These are phyloP conservation scores for Paraphaeosphaeria minitans DNA, from an alignment of 2,329 filamentous ascomycete species.

Conservation along the genomic window DNA sequence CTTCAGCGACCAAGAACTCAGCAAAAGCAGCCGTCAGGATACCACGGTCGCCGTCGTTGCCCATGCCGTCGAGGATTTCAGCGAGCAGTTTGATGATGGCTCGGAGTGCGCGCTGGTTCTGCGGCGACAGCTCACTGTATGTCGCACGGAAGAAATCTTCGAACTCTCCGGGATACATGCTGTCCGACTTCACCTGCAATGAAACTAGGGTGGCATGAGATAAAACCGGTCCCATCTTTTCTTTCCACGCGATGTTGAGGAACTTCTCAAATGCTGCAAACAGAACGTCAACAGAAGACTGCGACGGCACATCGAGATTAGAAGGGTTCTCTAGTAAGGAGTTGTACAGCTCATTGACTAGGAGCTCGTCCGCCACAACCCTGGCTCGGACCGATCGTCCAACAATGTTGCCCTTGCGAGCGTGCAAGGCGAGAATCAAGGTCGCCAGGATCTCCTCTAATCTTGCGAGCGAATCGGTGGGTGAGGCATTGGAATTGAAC, in stretches of 20 bases:
- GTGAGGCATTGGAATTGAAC: conserved; percentile 30
- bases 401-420: conserved; percentile 84
- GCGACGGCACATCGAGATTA: conserved; percentile 74
- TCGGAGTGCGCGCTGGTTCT: conserved; percentile 76
- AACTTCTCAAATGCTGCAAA: conserved; percentile 96
- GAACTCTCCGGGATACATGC: conserved; percentile 73
- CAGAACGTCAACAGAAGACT: conserved; percentile 80
- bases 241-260: conserved; percentile 82
- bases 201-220: conserved; percentile 71
- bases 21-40: conserved; percentile 87
- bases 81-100: conserved; percentile 84
- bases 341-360: conserved; percentile 90
- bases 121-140: conserved; percentile 59
- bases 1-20: conserved; percentile 79
- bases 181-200: conserved; percentile 69
- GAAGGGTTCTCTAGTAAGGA: conserved; percentile 81
- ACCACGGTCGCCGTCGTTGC: conserved; percentile 88
- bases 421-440: conserved; percentile 80
- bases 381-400: conserved; percentile 76
- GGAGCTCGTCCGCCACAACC: conserved; percentile 72
- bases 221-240: conserved; percentile 85
- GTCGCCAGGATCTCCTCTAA: conserved; percentile 85
- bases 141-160: conserved; percentile 62
- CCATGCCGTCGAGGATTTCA: conserved; percentile 85
- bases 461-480: conserved; percentile 59